A percentile compares a stretch with the other conserved stretches of the same genome.
Evolutionary conservation across 1,284 basidiomycete species (phyloP).

Genomic region (Pterula multifida): DNA sequence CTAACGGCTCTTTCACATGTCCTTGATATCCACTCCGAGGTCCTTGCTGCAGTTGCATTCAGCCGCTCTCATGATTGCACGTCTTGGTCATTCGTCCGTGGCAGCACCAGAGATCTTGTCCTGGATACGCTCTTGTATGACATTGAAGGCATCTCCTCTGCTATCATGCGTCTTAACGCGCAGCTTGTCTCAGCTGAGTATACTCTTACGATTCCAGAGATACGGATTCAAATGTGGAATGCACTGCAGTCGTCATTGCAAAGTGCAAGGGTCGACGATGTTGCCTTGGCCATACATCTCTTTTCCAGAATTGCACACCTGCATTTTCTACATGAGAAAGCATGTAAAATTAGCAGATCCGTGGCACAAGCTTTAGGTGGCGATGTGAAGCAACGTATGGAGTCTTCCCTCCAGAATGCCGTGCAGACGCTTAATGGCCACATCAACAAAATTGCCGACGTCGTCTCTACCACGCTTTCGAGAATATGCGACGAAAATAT

Average conservation of each 20-base stretch:
- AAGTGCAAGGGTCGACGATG: constrained; percentile 43
- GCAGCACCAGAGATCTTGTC: constrained; percentile 34
- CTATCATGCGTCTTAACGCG: constrained; percentile 27
- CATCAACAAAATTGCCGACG: neutral
- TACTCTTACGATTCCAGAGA: neutral
- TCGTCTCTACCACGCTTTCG: constrained; percentile 9
- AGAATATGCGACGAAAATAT: constrained; percentile 42
- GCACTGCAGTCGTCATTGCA: constrained; percentile 49
- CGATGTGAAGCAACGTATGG: constrained; percentile 10
- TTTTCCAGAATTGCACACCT: constrained; percentile 54
- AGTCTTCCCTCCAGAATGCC: neutral
- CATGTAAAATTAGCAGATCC: constrained; percentile 31
- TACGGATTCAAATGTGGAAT: constrained; percentile 44
- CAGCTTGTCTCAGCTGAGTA: constrained; percentile 20
- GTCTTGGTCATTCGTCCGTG: constrained; percentile 38
- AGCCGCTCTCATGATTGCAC: constrained; percentile 27
- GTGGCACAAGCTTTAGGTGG: constrained; percentile 14
- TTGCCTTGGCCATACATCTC: constrained; percentile 43
- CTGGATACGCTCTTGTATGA: constrained; percentile 31
- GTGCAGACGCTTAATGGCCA: neutral
- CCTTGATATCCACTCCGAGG: constrained; percentile 45
- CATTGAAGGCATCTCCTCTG: constrained; percentile 24
- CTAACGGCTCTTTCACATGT: constrained; percentile 24
- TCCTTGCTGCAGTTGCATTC: constrained; percentile 54
- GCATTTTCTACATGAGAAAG: constrained; percentile 41